phyloP scores from a whole-genome alignment of 148 eudicot genomes.

The Amaranthus palmeri region DNA sequence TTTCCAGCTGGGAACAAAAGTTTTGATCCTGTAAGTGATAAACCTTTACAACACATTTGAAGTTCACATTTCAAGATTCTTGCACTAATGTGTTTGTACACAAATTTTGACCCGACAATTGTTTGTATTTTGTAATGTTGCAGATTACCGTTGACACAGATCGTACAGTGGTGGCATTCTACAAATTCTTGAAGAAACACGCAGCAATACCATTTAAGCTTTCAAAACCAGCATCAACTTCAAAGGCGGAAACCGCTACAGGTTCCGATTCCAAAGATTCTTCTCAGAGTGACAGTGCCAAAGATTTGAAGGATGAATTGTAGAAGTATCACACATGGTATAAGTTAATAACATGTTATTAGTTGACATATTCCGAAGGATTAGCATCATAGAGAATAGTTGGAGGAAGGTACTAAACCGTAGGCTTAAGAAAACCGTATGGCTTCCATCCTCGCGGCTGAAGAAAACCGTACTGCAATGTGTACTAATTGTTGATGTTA shows the following conservation, averaged over 20 bases:
- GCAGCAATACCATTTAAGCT: slow-evolving; percentile 73
- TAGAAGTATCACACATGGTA: slow-evolving; percentile 21
- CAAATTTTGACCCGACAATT: slow-evolving; percentile 4
- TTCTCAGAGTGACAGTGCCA: slow-evolving; percentile 17
- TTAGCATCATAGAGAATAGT: slow-evolving; percentile 7
- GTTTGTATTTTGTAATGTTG: slow-evolving; percentile 4
- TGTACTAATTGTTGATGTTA: background rate
- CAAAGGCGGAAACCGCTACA: slow-evolving; percentile 20
- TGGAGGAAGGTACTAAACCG: background rate
- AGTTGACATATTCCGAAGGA: background rate
- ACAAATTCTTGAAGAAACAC: slow-evolving; percentile 76
- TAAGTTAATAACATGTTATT: background rate
- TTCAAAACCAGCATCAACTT: slow-evolving; percentile 40
- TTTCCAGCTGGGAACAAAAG: slow-evolving; percentile 87
- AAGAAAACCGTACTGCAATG: background rate
- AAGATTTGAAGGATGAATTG: slow-evolving; percentile 62
- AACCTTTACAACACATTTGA: background rate
- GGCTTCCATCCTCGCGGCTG: background rate
- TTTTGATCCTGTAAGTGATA: slow-evolving; percentile 64
- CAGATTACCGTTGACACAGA: slow-evolving; percentile 70
- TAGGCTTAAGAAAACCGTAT: background rate
- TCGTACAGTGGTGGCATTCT: slow-evolving; percentile 67
- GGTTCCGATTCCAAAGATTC: slow-evolving; percentile 32
- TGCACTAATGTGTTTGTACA: background rate
- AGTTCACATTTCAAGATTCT: background rate